Base-by-base conservation (phyloP, 192 early-diverging fungal genomes). In the Oehlia diaphana region DNA sequence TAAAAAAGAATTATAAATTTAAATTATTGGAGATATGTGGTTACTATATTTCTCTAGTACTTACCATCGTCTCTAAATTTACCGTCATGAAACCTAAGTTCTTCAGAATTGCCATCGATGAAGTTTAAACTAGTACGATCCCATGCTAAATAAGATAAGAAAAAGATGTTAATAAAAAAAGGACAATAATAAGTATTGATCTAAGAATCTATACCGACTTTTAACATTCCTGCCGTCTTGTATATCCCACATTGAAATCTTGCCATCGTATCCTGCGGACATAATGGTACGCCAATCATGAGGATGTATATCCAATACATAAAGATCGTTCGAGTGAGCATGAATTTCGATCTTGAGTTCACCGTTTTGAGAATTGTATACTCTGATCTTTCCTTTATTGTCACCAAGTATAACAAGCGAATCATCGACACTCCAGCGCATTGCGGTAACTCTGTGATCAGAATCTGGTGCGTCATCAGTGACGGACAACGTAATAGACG, bases 181-280 rank as follows among this genome's bases (percentile, higher is more conserved):
- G 6, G 7, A 42, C 5, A 42, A 19, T 7, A 37, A 42, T 69
- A 10, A 14, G 44, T 47, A 12, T 47, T 13, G 10, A 12, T 47
- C 2, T 47, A 12, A 47, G 2, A 47, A 12, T 12, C 4, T 47
- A 10, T 47, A 47, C 44, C 13, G 10, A 84, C 85, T 64, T 33
- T 83, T 89, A 35, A 93, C 72, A 50, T 90, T 81, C 28, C 74
- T 63, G 53, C 93, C 92, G 2, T 81, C 85, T 2, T 70, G 80
- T 19, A 94, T 87, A 81, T 97, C 91, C 96, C 96, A 97, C 14
- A 96, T 74, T 58, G 95, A 89, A 6, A 95, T 86, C 3, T 89
- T 87, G 28, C 95, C 95, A 78, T 96, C 95, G 83, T 96, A 94
- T 3, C 92, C 92, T 10, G 92, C 95, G 6, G 93, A 93, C 26